phyloP scores from a whole-genome alignment of 179 eudicot species.

The Drosera spatulata region DNA sequence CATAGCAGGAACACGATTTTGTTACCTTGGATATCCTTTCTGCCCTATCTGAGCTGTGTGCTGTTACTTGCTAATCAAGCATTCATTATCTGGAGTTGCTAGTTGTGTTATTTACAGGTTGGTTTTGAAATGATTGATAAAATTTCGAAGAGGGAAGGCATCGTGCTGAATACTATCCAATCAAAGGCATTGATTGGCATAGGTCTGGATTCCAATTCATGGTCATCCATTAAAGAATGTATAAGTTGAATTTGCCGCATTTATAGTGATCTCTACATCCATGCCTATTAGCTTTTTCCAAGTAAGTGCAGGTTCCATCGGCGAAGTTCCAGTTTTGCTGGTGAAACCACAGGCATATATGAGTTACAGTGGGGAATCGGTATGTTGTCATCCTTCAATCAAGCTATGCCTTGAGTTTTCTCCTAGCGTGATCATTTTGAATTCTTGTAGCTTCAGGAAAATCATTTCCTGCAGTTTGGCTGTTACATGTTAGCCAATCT shows the following conservation, averaged over 20 bases:
- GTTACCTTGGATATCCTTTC: too few relatives aligned
- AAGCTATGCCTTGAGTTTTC: background rate
- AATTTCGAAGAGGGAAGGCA: conserved; percentile 60
- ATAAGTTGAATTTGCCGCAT: background rate
- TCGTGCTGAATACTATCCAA: conserved; percentile 82
- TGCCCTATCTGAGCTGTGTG: too few relatives aligned
- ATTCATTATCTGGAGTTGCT: too few relatives aligned
- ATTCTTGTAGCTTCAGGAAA: background rate
- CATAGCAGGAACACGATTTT: too few relatives aligned
- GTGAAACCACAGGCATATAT: conserved; percentile 96
- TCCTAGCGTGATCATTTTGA: background rate
- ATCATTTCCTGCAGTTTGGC: background rate
- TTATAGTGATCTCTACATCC: background rate
- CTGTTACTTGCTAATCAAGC: too few relatives aligned
- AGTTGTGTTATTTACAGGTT: conserved; percentile 29
- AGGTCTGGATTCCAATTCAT: conserved; percentile 33
- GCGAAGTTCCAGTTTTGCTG: conserved; percentile 73
- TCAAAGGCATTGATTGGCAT: conserved; percentile 91
- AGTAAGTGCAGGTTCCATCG: conserved; percentile 70
- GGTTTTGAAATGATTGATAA: conserved; percentile 98
- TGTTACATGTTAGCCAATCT: background rate
- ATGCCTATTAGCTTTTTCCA: background rate
- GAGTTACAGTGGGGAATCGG: conserved; percentile 96
- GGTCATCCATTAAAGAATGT: background rate
- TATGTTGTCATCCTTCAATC: conserved; percentile 19